Evolutionary conservation across 805 yeast genomes (phyloP), one percentile per base, ranked within the genome.

Genomic region (Sugiyamaella americana): DNA sequence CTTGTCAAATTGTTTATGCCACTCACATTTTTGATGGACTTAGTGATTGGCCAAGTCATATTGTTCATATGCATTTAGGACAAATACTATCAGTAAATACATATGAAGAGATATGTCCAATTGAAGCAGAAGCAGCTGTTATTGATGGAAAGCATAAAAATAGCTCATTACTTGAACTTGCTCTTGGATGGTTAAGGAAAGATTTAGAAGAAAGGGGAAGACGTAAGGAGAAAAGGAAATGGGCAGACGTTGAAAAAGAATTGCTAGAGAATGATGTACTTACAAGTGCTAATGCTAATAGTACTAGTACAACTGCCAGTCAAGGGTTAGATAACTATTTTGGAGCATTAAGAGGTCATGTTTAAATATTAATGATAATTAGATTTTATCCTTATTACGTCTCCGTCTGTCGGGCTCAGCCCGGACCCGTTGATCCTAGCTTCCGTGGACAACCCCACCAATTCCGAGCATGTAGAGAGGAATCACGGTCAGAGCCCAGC

Each of bases 1-100:
- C 74, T 17, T 80, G 94, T 51, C 79, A 88, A 41, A 86, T 93
- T 32, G 80, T 91, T 13, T 93, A 93, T 61, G 83, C 98, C 2
- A 93, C 98, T 0, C 98, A 93, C 60, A 93, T 93, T 41, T 93
- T 93, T 64, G 98, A 93, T 59, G 98, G 98, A 0, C 74, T 93
- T 48, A 87, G 87, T 11, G 72, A 74, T 40, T 93, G 98, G 96
- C 95, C 97, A 23, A 84, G 94, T 34, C 72, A 84, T 44, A 70
- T 93, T 5, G 72, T 82, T 11, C 98, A 93, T 64, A 69, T 93
- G 52, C 79, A 76, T 55, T 75, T 78, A 44, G 97, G 98, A 1
- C 61, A 65, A 20, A 72, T 78, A 5, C 53, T 71, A 23, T 29
- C 44, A 3, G 51, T 51, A 16, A 59, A 52, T 37, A 42, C 47